Evolutionary conservation across 2,329 filamentous ascomycete species (phyloP), one percentile per base, ranked within the genome.

Genomic region (Periconia sp.): DNA sequence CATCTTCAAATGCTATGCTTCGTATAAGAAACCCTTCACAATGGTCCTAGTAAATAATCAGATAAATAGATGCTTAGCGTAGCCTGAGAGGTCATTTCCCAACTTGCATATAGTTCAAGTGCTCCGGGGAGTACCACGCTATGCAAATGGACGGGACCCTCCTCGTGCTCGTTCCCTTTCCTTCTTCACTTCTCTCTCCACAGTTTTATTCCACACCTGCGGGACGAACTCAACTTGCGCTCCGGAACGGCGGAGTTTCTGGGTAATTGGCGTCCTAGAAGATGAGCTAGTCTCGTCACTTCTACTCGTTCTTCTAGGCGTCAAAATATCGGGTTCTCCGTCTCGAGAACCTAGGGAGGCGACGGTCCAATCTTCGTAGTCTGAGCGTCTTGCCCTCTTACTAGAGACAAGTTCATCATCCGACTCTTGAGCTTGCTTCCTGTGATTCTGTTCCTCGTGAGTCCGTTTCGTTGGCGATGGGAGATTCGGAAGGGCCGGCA

Each of bases 231-330:
- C 46, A 1, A 52, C 41, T 1, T 25, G 13, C 9, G 52, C 16
- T 1, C 56, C 52, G 1, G 50, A 56, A 34, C 58, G 54, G 2
- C 58, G 51, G 2, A 51, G 59, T 12, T 33, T 41, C 2, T 52
- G 39, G 3, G n/a, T n/a, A n/a, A n/a, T n/a, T n/a, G n/a, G n/a
- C n/a, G n/a, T n/a, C n/a, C n/a, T n/a, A n/a, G n/a, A n/a, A n/a
- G 24, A 16, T 19, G 29, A n/a, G 4, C 32, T 21, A 31, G 40
- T n/a, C 25, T 35, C 30, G 21, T 18, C n/a, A n/a, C n/a, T n/a
- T 18, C 26, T 16, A 8, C 7, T 13, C 7, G 15, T 16, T 11
- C 5, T 8, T 16, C 15, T n/a, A 12, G 15, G 18, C 11, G 24
- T 12, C 28, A n/a, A 10, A 8, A 12, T 1, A 8, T 15, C 7